Conservation (phyloP, 495 filamentous ascomycete genomes). For the Amphirosellinia nigrospora region DNA sequence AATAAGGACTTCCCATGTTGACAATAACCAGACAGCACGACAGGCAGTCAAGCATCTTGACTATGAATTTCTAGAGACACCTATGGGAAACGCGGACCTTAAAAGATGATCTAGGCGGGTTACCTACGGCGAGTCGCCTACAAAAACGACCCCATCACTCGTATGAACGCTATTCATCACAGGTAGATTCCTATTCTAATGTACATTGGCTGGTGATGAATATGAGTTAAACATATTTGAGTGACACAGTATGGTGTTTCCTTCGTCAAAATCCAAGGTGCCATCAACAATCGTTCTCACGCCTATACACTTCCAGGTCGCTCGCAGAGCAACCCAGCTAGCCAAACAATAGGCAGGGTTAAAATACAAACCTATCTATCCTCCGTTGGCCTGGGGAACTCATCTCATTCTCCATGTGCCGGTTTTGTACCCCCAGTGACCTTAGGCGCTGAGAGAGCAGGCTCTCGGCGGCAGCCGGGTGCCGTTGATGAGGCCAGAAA, state of each 20-base stretch:
- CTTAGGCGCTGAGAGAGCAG: constrained; percentile 53
- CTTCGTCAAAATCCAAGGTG: neutral
- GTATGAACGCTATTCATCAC: neutral
- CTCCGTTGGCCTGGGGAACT: neutral
- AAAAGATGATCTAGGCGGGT: neutral
- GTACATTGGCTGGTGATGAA: neutral
- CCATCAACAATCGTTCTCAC: neutral
- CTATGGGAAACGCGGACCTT: neutral
- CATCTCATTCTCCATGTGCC: neutral
- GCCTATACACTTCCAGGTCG: neutral
- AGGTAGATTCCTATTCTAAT: neutral
- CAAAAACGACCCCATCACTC: neutral
- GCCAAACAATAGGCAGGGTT: neutral
- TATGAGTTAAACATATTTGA: neutral
- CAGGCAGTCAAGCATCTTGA: neutral
- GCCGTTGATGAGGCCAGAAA: constrained; percentile 39
- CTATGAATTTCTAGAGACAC: neutral
- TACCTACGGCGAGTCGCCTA: neutral
- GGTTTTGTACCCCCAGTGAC: constrained; percentile 45
- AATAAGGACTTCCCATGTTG: neutral
- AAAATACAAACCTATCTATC: constrained; percentile 7
- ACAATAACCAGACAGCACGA: neutral
- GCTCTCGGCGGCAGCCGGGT: constrained; percentile 44
- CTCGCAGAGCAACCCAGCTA: neutral
- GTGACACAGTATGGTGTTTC: neutral